Percentiles rank a stretch among this genome's conserved stretches.
Conservation (phyloP, 495 filamentous ascomycete genomes). For the Annulohypoxylon moriforme region DNA sequence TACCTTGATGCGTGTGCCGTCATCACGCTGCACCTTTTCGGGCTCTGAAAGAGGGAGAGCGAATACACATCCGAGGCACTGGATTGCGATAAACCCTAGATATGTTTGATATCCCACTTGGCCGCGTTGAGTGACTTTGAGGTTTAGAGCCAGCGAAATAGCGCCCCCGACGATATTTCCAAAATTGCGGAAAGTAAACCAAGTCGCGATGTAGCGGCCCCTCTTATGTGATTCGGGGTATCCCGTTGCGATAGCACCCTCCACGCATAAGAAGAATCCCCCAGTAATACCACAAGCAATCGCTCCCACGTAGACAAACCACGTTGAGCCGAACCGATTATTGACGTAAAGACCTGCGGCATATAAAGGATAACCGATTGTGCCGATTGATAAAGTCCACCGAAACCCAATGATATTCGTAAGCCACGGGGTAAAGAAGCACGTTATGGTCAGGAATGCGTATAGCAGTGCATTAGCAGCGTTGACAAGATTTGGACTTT, state of each 20-base stretch:
- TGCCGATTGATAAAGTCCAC: conserved; percentile 58
- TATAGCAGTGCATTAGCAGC: conserved; percentile 63
- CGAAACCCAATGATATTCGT: conserved; percentile 59
- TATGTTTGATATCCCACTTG: conserved; percentile 62
- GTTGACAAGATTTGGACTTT: conserved; percentile 59
- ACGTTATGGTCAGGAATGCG: conserved; percentile 57
- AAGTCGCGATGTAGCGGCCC: conserved; percentile 61
- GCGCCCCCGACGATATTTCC: conserved; percentile 62
- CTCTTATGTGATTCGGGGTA: conserved; percentile 61
- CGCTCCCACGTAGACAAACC: conserved; percentile 62
- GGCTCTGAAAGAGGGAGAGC: conserved; percentile 58
- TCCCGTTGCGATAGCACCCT: conserved; percentile 62
- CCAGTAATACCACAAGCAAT: conserved; percentile 60
- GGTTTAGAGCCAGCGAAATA: conserved; percentile 60
- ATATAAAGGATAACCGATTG: conserved; percentile 61
- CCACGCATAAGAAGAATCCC: conserved; percentile 61
- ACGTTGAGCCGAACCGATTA: conserved; percentile 60
- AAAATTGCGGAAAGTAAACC: conserved; percentile 62
- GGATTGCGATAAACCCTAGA: conserved; percentile 59
- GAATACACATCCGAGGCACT: conserved; percentile 59
- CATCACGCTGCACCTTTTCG: conserved; percentile 57
- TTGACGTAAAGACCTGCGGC: conserved; percentile 62
- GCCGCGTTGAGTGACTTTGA: conserved; percentile 52
- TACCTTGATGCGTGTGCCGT: conserved; percentile 56
- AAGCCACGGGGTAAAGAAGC: conserved; percentile 56